phyloP scores from a whole-genome alignment of 164 flowering plant species.

The Berberis thunbergii region DNA sequence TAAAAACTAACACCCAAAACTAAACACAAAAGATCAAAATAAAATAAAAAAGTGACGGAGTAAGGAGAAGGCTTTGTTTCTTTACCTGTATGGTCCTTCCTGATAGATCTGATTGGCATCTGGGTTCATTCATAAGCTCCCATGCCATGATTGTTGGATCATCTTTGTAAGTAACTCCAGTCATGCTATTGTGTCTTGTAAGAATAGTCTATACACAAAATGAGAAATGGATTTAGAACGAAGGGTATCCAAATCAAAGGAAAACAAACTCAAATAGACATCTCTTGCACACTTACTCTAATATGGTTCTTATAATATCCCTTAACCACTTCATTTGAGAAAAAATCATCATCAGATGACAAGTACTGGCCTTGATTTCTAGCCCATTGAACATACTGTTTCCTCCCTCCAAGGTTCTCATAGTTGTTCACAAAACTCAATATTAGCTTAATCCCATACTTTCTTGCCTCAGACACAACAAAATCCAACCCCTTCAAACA shows the following conservation, averaged over 20 bases:
- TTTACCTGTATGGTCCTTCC: conserved; percentile 54
- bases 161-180: conserved; percentile 65
- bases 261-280: too few relatives aligned
- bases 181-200: conserved; percentile 51
- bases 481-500: conserved; percentile 41
- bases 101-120: conserved; percentile 54
- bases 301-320: conserved; percentile 65
- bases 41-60: background rate
- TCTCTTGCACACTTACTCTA: conserved; percentile 25
- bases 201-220: conserved; percentile 38
- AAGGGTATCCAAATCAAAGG: too few relatives aligned
- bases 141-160: conserved; percentile 85
- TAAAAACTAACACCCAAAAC: too few relatives aligned
- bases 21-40: background rate
- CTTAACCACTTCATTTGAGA: conserved; percentile 47
- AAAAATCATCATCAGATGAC: conserved; percentile 70
- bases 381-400: conserved; percentile 79
- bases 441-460: conserved; percentile 51
- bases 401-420: conserved; percentile 57
- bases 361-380: conserved; percentile 49
- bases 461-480: conserved; percentile 67
- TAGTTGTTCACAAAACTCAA: conserved; percentile 72
- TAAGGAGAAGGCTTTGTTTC: background rate
- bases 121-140: conserved; percentile 90
- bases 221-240: background rate